Conservation (phyloP, 2,329 filamentous ascomycete genomes). For the Hypocreales sp. region DNA sequence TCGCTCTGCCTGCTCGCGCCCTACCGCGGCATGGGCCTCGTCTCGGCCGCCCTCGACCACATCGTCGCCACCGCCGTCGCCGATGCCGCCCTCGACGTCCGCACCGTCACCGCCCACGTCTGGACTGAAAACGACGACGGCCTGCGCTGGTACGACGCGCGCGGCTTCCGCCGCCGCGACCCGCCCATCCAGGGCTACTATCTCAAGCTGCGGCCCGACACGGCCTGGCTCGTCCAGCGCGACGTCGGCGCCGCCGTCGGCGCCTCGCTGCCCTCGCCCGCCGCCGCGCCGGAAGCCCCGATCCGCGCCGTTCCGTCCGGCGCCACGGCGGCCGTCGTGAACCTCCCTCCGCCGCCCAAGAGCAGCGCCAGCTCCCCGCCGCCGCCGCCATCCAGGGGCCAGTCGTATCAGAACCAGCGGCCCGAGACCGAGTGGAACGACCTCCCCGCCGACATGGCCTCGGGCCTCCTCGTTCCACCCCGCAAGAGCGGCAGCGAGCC, state of each 20-base stretch:
- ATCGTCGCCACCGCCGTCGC: constrained; percentile 24
- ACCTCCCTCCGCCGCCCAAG: constrained; percentile 12
- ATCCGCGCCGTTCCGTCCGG: constrained; percentile 7
- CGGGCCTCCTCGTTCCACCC: constrained; percentile 13
- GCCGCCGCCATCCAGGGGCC: constrained; percentile 12
- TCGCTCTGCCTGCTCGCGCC: constrained; percentile 47
- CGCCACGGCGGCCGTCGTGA: constrained; percentile 15
- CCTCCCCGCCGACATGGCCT: constrained; percentile 42
- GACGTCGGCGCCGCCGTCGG: constrained; percentile 17
- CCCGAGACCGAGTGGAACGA: constrained; percentile 53
- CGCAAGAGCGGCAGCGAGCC: constrained; percentile 14
- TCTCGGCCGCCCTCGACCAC: constrained; percentile 38
- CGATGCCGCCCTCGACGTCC: constrained; percentile 21
- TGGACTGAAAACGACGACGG: constrained; percentile 53
- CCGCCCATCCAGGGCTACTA: constrained; percentile 43
- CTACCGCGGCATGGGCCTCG: constrained; percentile 44
- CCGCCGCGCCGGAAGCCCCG: constrained; percentile 3
- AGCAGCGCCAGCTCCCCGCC: constrained; percentile 8
- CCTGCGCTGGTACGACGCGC: constrained; percentile 43
- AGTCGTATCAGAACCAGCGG: constrained; percentile 43
- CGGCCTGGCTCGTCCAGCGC: constrained; percentile 43
- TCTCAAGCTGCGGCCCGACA: constrained; percentile 42
- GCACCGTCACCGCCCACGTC: constrained; percentile 45
- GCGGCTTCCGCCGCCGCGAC: constrained; percentile 36
- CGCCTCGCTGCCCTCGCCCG: constrained; percentile 8